Base-by-base conservation (phyloP, 371 early-diverging fungal species). In the Conidiobolus coronatus region DNA sequence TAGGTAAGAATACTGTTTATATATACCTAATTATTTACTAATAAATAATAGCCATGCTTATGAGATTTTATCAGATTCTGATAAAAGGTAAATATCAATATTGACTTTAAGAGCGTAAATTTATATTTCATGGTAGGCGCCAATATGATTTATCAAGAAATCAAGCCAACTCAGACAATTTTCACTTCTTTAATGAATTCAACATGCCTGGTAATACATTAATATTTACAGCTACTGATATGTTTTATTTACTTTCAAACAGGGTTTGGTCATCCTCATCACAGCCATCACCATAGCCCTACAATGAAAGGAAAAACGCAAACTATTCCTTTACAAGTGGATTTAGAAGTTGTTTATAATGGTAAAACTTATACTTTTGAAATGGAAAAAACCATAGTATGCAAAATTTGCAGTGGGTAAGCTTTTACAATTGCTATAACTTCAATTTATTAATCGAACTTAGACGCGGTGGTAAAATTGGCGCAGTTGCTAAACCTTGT, bases 121-220 rank as follows among this genome's bases (percentile, higher is more conserved):
- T 36, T 33, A 48, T 45, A 43, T 35, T 38, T 85, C 87, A 59
- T 86, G 70, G 92, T 47, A 76, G 76, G 47, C 85, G 85, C 54
- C 98, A 96, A 17, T 95, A 93, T 64, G 88, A 91, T 52, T 63
- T 91, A 36, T 77, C 95, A 18, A 84, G 86, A 38, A 90, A 96
- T 60, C 34, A 64, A 47, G 83, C 79, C 60, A 75, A 85, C 52
- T 55, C 66, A 47, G 47, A 77, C 50, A 85, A 89, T 53, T 83
- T 86, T 62, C 71, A 67, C 55, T 80, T 57, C 48, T 90, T 88
- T 59, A 87, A 86, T 59, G 85, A 70, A 33, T 72, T 70, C 39
- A 52, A 58, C 45, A 62, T 59, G 35, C 51, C 57, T 36, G 71
- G 71, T 15, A 66, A 69, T 67, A 73, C 71, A 51, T 81, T 78